These are phyloP conservation scores for Penicillium sp. DNA, from an alignment of 2,329 filamentous ascomycete genomes.

Conservation along the genomic window DNA sequence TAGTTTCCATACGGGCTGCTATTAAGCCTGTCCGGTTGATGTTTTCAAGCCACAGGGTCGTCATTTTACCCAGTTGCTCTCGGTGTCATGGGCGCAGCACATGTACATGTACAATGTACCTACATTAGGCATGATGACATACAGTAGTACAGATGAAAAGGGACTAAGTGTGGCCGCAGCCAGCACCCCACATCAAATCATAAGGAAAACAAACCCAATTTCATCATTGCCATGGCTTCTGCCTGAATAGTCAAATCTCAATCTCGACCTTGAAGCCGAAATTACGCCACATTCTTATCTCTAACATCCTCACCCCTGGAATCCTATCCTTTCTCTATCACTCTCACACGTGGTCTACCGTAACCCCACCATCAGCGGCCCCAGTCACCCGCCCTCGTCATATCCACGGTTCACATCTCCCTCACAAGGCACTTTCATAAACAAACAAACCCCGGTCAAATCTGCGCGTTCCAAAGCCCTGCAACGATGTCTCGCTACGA, in stretches of 20 bases:
- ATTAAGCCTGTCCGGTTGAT: neutral
- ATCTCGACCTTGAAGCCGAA: neutral
- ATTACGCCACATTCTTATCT: neutral
- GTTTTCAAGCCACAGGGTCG: neutral
- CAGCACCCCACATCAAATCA: neutral
- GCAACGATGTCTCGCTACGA: conserved; percentile 39
- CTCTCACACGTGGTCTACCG: conserved; percentile 20
- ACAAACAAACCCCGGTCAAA: conserved; percentile 2
- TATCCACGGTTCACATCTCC: conserved; percentile 11
- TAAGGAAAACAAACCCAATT: conserved; percentile 17
- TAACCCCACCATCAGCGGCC: conserved; percentile 28
- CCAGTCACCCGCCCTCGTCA: conserved; percentile 35
- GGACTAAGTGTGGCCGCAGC: neutral
- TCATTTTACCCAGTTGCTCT: neutral
- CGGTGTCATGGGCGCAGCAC: neutral
- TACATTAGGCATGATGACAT: neutral
- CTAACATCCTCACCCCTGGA: neutral
- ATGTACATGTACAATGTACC: neutral
- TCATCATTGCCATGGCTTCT: conserved; percentile 19
- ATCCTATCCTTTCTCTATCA: neutral
- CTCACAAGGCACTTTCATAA: neutral
- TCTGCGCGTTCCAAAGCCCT: conserved; percentile 2
- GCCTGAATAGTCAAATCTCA: conserved; percentile 17
- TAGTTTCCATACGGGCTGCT: neutral
- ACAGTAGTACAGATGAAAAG: neutral